Percentiles rank a stretch among this genome's conserved stretches.
Conservation (phyloP, 2,329 filamentous ascomycete genomes). For the Trichoderma oligosporum region DNA sequence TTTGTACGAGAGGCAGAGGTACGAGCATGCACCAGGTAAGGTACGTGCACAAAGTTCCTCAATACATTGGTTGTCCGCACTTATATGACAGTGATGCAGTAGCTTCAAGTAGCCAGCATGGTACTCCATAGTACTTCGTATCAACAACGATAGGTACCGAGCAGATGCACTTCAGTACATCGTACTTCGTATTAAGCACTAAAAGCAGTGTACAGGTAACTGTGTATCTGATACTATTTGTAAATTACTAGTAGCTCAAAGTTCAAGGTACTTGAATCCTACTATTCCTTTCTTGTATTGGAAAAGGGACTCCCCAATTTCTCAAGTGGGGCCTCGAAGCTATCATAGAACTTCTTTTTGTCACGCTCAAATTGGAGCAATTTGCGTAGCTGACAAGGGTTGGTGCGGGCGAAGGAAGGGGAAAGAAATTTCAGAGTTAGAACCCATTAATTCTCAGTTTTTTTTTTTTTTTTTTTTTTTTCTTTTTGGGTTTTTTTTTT, state of each 20-base stretch:
- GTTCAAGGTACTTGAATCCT: too few species aligned
- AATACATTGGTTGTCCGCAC: conserved; percentile 3
- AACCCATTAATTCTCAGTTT: background rate
- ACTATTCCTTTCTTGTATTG: background rate
- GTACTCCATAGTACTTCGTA: conserved; percentile 1
- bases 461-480: background rate
- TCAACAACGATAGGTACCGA: background rate
- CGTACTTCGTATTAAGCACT: too few species aligned
- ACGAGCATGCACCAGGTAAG: background rate
- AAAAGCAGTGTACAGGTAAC: too few species aligned
- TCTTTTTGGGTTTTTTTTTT: too few species aligned
- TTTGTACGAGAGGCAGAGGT: too few species aligned
- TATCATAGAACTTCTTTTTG: conserved; percentile 21
- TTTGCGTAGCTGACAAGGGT: conserved; percentile 23
- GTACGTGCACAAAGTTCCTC: background rate
- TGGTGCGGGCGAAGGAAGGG: background rate
- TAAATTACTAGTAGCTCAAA: too few species aligned
- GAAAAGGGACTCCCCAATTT: conserved; percentile 22
- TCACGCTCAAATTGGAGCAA: conserved; percentile 27
- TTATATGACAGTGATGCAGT: background rate
- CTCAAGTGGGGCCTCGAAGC: conserved; percentile 19
- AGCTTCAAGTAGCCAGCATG: conserved; percentile 8
- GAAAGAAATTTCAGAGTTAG: conserved; percentile 9
- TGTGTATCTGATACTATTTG: too few species aligned
- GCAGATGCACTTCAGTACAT: background rate